phyloP scores from a whole-genome alignment of 2,329 filamentous ascomycete species.

The Aspergillus oerlinghausenensis region DNA sequence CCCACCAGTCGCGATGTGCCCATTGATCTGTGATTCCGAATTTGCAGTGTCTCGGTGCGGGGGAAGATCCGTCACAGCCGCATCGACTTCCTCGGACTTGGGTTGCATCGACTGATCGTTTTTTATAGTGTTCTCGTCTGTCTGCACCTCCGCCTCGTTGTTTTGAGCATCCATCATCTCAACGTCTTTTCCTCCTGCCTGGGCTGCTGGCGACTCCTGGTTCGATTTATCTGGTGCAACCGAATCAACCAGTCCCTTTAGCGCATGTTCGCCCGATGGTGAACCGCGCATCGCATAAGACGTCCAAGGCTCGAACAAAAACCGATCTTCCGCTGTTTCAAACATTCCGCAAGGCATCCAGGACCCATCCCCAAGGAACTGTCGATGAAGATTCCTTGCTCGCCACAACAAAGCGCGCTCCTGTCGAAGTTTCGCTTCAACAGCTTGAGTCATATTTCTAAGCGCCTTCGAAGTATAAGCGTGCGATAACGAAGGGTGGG shows the following conservation, averaged over 20 bases:
- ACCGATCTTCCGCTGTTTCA: conserved; percentile 48
- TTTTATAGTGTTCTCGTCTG: conserved; percentile 5
- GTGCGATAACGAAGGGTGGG: conserved; percentile 55
- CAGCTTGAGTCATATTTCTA: conserved; percentile 52
- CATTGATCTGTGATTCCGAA: conserved; percentile 12
- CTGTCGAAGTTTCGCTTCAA: conserved; percentile 54
- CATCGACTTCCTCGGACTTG: conserved; percentile 36
- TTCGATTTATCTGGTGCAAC: conserved; percentile 8
- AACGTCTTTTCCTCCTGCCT: conserved; percentile 21
- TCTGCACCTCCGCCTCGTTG: conserved; percentile 5
- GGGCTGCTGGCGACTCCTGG: conserved; percentile 7
- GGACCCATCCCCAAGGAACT: conserved; percentile 56
- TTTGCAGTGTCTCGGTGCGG: conserved; percentile 24
- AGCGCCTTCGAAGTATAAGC: conserved; percentile 58
- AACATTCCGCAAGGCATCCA: conserved; percentile 56
- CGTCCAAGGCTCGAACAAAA: conserved; percentile 41
- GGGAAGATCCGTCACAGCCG: conserved; percentile 29
- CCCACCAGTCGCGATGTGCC: conserved; percentile 5
- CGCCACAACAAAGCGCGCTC: conserved; percentile 54
- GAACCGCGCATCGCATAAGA: conserved; percentile 13
- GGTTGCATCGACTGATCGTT: conserved; percentile 17
- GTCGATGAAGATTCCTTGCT: conserved; percentile 54
- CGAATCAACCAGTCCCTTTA: conserved; percentile 12
- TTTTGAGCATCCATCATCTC: conserved; percentile 30
- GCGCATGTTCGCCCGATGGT: conserved; percentile 12